A percentile compares a stretch with the other conserved stretches of the same genome.
phyloP scores from a whole-genome alignment of 768 basidiomycete species.

The Lyophyllum decastes region DNA sequence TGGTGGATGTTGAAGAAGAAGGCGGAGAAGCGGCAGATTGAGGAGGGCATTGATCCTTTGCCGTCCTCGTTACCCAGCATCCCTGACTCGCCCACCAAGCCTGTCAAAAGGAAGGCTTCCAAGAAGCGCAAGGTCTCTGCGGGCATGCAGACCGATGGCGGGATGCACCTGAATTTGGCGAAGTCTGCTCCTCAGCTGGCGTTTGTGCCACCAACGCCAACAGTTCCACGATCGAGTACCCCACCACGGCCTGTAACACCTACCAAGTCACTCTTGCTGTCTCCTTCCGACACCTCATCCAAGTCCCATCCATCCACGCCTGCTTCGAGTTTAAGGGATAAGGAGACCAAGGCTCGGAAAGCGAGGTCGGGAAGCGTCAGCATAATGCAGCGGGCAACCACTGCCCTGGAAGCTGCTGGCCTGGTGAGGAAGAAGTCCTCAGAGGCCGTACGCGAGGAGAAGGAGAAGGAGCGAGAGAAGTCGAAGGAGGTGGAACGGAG shows the following conservation, averaged over 20 bases:
- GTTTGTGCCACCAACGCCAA: constrained; percentile 80
- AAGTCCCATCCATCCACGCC: constrained; percentile 75
- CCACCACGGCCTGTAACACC: constrained; percentile 55
- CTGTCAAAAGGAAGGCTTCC: constrained; percentile 22
- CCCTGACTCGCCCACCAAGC: constrained; percentile 8
- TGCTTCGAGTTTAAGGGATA: constrained; percentile 58
- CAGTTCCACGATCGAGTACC: constrained; percentile 46
- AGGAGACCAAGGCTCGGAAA: constrained; percentile 66
- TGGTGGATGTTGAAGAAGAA: constrained; percentile 97
- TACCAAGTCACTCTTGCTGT: constrained; percentile 53
- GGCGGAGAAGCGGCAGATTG: constrained; percentile 57
- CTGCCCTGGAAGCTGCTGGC: constrained; percentile 83
- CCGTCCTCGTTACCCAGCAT: constrained; percentile 2
- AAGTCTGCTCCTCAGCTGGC: constrained; percentile 62
- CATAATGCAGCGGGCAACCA: constrained; percentile 95
- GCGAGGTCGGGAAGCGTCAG: constrained; percentile 86
- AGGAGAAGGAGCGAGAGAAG: constrained; percentile 45
- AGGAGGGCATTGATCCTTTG: constrained; percentile 25
- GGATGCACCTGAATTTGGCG: constrained; percentile 27
- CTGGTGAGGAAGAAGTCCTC: constrained; percentile 81
- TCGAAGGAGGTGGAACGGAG: constrained; percentile 45
- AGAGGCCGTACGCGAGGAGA: constrained; percentile 70
- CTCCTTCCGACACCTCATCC: constrained; percentile 56
- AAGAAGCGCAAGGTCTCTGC: constrained; percentile 33
- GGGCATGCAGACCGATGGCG: constrained; percentile 50